Base-by-base conservation (phyloP, 306 rosid genomes). In the Astragalus membranaceus region DNA sequence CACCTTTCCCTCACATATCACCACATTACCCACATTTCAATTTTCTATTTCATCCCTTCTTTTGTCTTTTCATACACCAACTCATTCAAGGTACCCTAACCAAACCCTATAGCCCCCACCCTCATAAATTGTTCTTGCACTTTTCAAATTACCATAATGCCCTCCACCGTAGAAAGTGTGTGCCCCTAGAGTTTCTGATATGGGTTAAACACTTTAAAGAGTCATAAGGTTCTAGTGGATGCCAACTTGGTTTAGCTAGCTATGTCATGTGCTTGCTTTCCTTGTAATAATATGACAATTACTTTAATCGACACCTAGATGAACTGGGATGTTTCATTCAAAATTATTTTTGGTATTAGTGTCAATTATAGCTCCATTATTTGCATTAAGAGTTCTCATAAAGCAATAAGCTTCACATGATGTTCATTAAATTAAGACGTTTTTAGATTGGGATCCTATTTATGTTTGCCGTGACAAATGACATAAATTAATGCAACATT, bases 81-180 rank as follows among this genome's bases (percentile, higher is more conserved):
- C 75, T 81, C 78, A 56, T 77, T 72, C 77, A 81, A 70, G 52
- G 14, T 17, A 3, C 77, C 78, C 80, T 75, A 67, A 49, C 37
- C 50, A 55, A 67, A 68, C 35, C 57, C 20, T 63, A 47, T 35
- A 37, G 72, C 56, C 88, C 86, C 82, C 89, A 82, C 85, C 49
- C 46, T 42, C 76, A 39, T 86, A 82, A 88, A 82, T 78, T 55
- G 11, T 72, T 57, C 44, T 57, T 73, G 23, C 44, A 64, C 41
- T 41, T 41, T 12, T 16, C 17, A 44, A 74, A 44, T 80, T 62
- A 78, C 82, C 59, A 72, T 39, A 43, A 14, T 65, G 55, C 58
- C 55, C 84, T 32, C 14, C 43, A 11, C 49, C 36, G 4, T 56
- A 5, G 8, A 35, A 35, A 35, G 39, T 35, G 6, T 23, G 26